These are phyloP conservation scores for Onygenales sp. DNA, from an alignment of 2,329 filamentous ascomycete species.

Conservation along the genomic window DNA sequence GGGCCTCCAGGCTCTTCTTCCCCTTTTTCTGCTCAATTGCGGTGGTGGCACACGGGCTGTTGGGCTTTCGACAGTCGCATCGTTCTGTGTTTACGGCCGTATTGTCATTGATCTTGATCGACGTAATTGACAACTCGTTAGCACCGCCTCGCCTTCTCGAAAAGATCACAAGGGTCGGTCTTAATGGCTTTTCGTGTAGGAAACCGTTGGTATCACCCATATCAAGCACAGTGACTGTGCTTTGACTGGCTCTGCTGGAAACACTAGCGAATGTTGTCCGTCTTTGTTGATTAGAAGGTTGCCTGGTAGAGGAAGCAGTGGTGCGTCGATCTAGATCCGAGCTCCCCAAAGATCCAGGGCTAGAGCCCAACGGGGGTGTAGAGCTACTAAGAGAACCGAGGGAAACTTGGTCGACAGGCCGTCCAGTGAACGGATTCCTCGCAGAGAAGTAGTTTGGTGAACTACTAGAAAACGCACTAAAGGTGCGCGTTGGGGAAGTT, in stretches of 20 bases:
- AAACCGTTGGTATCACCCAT: background rate
- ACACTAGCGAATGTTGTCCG: background rate
- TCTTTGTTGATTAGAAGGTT: background rate
- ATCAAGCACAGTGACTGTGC: background rate
- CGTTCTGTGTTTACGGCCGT: conserved; percentile 1
- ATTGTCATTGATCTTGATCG: background rate
- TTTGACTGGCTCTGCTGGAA: background rate
- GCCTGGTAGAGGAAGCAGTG: background rate
- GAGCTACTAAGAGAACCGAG: background rate
- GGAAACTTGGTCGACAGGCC: background rate
- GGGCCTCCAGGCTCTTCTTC: background rate
- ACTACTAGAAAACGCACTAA: background rate
- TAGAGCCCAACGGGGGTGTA: background rate
- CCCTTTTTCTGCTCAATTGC: background rate
- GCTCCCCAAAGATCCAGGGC: background rate
- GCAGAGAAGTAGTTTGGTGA: background rate
- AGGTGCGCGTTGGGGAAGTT: background rate
- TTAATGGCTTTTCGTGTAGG: background rate
- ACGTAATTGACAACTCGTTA: background rate
- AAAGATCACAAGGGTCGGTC: conserved; percentile 1
- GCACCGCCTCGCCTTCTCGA: background rate
- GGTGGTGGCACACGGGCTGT: background rate
- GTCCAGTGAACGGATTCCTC: background rate
- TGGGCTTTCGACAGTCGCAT: conserved; percentile 1
- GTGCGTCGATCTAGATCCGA: background rate